Evolutionary conservation across 371 early-diverging fungal species (phyloP).

Genomic region (Apophysomyces trapeziformis): DNA sequence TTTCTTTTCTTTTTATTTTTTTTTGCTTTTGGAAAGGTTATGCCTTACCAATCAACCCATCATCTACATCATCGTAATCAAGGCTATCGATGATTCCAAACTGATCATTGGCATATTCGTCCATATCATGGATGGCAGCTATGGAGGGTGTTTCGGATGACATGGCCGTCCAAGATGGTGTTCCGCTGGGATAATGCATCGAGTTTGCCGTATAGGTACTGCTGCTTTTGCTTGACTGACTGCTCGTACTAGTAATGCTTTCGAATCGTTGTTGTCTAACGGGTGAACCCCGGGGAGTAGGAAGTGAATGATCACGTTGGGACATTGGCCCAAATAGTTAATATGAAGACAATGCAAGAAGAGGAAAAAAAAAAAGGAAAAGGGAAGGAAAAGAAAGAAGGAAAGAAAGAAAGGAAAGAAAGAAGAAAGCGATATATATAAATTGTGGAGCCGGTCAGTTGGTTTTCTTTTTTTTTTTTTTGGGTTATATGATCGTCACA

Average conservation of each 20-base stretch:
- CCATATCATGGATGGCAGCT: conserved; percentile 9
- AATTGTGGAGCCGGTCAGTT: neutral
- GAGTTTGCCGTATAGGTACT: conserved; percentile 13
- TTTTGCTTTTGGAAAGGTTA: neutral
- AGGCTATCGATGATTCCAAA: conserved; percentile 23
- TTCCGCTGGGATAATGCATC: conserved; percentile 22
- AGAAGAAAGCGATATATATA: neutral
- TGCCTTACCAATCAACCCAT: conserved; percentile 8
- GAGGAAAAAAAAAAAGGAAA: neutral
- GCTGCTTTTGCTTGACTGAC: conserved; percentile 23
- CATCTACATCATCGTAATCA: conserved; percentile 25
- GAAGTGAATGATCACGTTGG: conserved; percentile 2
- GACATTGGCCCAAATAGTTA: conserved; percentile 9
- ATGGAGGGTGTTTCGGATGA: conserved; percentile 17
- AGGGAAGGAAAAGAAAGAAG: neutral
- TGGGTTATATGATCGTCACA: neutral
- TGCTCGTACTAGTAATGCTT: conserved; percentile 21
- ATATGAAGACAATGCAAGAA: neutral
- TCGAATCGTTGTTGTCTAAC: conserved; percentile 10
- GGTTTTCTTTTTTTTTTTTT: neutral
- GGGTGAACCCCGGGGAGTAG: conserved; percentile 3
- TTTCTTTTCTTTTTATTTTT: too few relatives aligned
- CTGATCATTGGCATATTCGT: conserved; percentile 4
- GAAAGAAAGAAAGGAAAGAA: neutral
- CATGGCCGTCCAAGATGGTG: conserved; percentile 16